These are phyloP conservation scores for Trichoderma sp. DNA, from an alignment of 2,329 filamentous ascomycete species.

Conservation along the genomic window DNA sequence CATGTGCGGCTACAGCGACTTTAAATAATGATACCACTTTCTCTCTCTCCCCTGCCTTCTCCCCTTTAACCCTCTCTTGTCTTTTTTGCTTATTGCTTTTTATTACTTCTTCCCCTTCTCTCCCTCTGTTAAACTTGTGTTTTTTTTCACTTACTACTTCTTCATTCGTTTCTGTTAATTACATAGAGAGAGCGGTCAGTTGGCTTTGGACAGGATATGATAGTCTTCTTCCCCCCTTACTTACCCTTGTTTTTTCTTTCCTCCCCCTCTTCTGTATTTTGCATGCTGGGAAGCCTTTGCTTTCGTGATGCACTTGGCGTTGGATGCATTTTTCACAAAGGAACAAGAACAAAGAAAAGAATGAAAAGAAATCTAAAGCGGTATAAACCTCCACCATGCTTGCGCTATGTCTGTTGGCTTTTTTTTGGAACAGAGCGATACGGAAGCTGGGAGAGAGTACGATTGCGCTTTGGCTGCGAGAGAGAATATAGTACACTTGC, in stretches of 20 bases:
- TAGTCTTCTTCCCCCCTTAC: neutral
- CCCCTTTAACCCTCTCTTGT: neutral
- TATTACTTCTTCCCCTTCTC: neutral
- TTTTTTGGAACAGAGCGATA: neutral
- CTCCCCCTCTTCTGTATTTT: neutral
- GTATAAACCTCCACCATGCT: neutral
- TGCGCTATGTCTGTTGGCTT: neutral
- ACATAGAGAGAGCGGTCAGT: conserved; percentile 15
- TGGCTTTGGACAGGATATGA: conserved; percentile 19
- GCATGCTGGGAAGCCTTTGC: conserved; percentile 5
- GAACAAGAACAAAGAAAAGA: neutral
- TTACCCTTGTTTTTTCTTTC: neutral
- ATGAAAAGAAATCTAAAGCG: neutral
- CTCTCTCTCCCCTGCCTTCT: neutral
- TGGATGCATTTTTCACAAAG: conserved; percentile 14
- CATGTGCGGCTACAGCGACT: neutral
- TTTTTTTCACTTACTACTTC: neutral
- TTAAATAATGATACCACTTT: conserved; percentile 19
- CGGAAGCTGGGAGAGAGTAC: neutral
- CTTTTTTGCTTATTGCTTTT: neutral
- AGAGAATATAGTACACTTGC: neutral
- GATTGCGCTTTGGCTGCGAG: neutral
- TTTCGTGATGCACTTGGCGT: conserved; percentile 18
- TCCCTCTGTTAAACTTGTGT: neutral
- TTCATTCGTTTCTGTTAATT: conserved; percentile 14